Conservation (phyloP, 2,329 filamentous ascomycete genomes). For the Botrytis medusae region DNA sequence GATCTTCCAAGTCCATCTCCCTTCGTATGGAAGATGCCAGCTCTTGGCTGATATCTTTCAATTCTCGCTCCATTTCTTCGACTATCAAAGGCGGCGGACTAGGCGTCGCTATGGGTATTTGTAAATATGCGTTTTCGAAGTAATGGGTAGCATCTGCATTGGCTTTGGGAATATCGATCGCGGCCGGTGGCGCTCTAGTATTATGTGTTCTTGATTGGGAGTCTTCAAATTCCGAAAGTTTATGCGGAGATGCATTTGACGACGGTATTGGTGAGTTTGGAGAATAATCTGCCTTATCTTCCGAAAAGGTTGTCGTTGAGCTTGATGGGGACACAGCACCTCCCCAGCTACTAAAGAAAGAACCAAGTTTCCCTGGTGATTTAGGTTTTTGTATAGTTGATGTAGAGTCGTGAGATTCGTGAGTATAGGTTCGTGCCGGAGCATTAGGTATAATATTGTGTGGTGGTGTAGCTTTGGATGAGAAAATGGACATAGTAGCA, state of each 20-base stretch:
- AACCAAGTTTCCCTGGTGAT: slow-evolving; percentile 58
- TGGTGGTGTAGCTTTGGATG: slow-evolving; percentile 39
- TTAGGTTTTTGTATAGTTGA: slow-evolving; percentile 44
- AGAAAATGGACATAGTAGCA: slow-evolving; percentile 40
- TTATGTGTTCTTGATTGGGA: slow-evolving; percentile 28
- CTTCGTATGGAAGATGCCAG: slow-evolving; percentile 88
- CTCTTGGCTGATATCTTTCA: slow-evolving; percentile 90
- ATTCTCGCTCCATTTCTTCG: slow-evolving; percentile 89
- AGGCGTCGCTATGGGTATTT: slow-evolving; percentile 37
- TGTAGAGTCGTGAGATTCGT: slow-evolving; percentile 35
- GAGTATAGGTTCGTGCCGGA: slow-evolving; percentile 31
- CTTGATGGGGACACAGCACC: slow-evolving; percentile 54
- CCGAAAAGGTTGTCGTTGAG: slow-evolving; percentile 62
- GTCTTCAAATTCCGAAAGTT: slow-evolving; percentile 35
- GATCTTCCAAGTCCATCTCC: slow-evolving; percentile 94
- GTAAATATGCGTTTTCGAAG: slow-evolving; percentile 37
- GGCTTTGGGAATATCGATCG: slow-evolving; percentile 40
- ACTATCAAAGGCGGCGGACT: slow-evolving; percentile 55
- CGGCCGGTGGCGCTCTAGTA: slow-evolving; percentile 41
- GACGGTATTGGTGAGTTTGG: slow-evolving; percentile 59
- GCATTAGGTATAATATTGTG: slow-evolving; percentile 33
- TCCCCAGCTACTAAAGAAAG: slow-evolving; percentile 68
- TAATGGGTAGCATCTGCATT: slow-evolving; percentile 44
- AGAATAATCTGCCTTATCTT: slow-evolving; percentile 49
- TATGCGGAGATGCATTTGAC: slow-evolving; percentile 47